Evolutionary conservation across 139 green algal species (phyloP).

Genomic region (Picocystis salinarum): DNA sequence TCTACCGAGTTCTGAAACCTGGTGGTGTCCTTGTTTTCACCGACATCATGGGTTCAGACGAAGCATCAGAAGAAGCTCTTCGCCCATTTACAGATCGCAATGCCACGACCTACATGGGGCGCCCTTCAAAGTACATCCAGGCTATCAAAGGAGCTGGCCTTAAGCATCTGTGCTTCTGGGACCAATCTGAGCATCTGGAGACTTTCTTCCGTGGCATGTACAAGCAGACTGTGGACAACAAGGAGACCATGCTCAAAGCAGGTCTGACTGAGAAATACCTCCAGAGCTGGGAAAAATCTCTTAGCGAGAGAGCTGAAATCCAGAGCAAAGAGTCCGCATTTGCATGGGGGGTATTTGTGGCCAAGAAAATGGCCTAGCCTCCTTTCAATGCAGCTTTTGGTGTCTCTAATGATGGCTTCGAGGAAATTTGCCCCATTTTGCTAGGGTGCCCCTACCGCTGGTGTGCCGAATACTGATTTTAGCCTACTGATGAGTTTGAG

Average conservation of each 20-base stretch:
- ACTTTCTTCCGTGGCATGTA: slow-evolving; percentile 15
- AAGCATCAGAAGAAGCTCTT: slow-evolving; percentile 7
- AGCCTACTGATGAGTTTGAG: too few relatives aligned
- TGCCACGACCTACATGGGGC: slow-evolving; percentile 14
- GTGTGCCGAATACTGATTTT: too few relatives aligned
- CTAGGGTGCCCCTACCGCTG: too few relatives aligned
- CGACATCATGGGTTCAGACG: slow-evolving; percentile 14
- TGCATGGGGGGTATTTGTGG: slow-evolving; percentile 12
- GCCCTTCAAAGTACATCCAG: slow-evolving; percentile 10
- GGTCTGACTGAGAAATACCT: slow-evolving; percentile 12
- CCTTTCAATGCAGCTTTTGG: too few relatives aligned
- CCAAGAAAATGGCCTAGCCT: too few relatives aligned
- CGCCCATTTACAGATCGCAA: slow-evolving; percentile 14
- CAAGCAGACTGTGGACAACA: slow-evolving; percentile 6
- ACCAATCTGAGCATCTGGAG: slow-evolving; percentile 13
- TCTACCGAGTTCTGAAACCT: slow-evolving; percentile 64
- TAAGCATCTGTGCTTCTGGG: slow-evolving; percentile 13
- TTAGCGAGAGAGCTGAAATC: slow-evolving; percentile 11
- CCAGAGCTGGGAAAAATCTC: slow-evolving; percentile 9
- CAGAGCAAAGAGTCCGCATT: slow-evolving; percentile 10
- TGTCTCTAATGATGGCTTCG: too few relatives aligned
- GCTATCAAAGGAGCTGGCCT: slow-evolving; percentile 9
- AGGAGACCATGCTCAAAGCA: slow-evolving; percentile 10
- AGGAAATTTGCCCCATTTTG: too few relatives aligned
- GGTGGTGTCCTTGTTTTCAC: slow-evolving; percentile 59